These are phyloP conservation scores for Adenanthera pavonina DNA, from an alignment of 306 rosid genomes.

Conservation along the genomic window DNA sequence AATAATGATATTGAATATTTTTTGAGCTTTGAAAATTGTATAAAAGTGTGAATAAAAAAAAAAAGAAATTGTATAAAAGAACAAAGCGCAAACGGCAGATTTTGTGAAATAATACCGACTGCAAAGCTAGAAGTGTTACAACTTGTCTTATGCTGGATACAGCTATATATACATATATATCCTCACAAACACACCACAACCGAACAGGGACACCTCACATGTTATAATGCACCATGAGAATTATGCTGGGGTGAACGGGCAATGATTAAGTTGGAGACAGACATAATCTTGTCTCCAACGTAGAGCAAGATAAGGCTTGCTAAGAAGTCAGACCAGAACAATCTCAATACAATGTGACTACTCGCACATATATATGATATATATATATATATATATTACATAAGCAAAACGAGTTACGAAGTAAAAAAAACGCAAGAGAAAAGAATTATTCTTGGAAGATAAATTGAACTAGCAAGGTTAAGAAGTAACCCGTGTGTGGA, in stretches of 20 bases:
- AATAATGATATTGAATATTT: too few relatives aligned
- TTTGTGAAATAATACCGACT: not conserved
- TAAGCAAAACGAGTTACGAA: slow-evolving; percentile 39
- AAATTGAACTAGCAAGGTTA: not conserved
- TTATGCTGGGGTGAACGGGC: not conserved
- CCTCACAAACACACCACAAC: not conserved
- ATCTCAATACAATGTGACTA: slow-evolving; percentile 40
- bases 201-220: not conserved
- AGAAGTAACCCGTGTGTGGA: slow-evolving; percentile 9
- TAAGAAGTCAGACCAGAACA: slow-evolving; percentile 3
- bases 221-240: not conserved
- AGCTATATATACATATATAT: not conserved
- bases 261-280: not conserved
- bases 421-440: not conserved
- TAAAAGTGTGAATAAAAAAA: too few relatives aligned
- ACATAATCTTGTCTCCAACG: not conserved
- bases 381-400: slow-evolving; percentile 36
- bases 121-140: not conserved
- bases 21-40: too few relatives aligned
- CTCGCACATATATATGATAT: slow-evolving; percentile 37
- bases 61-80: too few relatives aligned
- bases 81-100: not conserved
- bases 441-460: slow-evolving; percentile 41
- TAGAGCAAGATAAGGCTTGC: not conserved
- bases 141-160: not conserved